Evolutionary conservation across 164 flowering plant genomes (phyloP).

Genomic region (Chimonanthus salicifolius): DNA sequence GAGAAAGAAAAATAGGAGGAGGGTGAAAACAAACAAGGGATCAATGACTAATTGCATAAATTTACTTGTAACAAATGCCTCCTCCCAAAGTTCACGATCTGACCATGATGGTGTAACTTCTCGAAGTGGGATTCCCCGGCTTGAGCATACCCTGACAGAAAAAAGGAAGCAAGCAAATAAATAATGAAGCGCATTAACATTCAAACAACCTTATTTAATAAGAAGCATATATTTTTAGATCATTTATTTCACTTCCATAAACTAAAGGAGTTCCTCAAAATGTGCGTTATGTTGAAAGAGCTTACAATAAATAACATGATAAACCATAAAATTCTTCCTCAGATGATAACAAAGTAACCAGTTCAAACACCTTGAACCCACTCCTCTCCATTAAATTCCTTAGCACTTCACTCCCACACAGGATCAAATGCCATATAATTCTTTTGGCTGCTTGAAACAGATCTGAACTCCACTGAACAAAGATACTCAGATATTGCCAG

Average conservation of each 20-base stretch:
- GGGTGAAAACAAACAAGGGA: background rate
- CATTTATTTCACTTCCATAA: background rate
- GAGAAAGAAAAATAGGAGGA: background rate
- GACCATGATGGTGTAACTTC: slow-evolving; percentile 88
- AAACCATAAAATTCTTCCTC: background rate
- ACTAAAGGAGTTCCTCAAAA: no score
- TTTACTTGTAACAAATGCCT: slow-evolving; percentile 86
- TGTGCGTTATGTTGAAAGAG: no score
- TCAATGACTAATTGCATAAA: background rate
- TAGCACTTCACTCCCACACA: no score
- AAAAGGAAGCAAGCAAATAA: background rate
- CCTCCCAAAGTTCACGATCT: slow-evolving; percentile 56
- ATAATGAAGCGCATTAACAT: background rate
- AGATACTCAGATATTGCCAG: no score
- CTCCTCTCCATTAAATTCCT: no score
- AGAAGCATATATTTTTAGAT: no score
- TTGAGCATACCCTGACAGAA: slow-evolving; percentile 51
- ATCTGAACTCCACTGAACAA: no score
- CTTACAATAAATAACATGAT: no score
- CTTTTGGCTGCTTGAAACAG: no score
- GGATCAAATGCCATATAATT: no score
- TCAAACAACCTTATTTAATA: background rate
- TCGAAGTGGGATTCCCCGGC: slow-evolving; percentile 57
- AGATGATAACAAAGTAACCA: background rate
- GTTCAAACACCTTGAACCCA: background rate